Evolutionary conservation across 805 yeast species (phyloP).

Genomic region (Millerozyma acaciae): DNA sequence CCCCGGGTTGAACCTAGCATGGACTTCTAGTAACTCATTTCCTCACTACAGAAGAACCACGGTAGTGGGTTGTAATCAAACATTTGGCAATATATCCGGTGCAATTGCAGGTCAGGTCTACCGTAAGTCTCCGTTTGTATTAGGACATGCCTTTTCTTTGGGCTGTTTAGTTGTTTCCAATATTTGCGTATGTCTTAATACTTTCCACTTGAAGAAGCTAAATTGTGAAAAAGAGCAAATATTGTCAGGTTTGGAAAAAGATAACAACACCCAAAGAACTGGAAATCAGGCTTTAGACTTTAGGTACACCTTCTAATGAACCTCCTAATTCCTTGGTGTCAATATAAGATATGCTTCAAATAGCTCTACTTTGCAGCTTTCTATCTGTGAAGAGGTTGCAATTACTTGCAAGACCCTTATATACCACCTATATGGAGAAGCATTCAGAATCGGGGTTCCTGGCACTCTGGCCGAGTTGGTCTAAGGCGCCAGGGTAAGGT

Average conservation of each 20-base stretch:
- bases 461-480: slow-evolving; percentile 44
- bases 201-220: no score
- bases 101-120: slow-evolving; percentile 43
- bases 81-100: slow-evolving; percentile 45
- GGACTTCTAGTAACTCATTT: slow-evolving; percentile 42
- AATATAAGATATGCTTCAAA: no score
- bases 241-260: no score
- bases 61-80: slow-evolving; percentile 39
- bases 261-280: no score
- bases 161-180: slow-evolving; percentile 26
- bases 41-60: slow-evolving; percentile 42
- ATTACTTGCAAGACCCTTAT: no score
- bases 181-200: no score
- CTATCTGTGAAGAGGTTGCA: no score
- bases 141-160: slow-evolving; percentile 39
- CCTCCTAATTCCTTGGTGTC: no score
- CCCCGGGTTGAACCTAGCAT: slow-evolving; percentile 37
- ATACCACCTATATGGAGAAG: background rate
- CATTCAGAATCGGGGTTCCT: slow-evolving; percentile 5
- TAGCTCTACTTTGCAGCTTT: no score
- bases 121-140: slow-evolving; percentile 32
- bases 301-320: no score
- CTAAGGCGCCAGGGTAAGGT: slow-evolving; percentile 46
- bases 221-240: no score
- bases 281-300: no score